Evolutionary conservation across 169 alveolate species (phyloP).

Genomic region (Plasmodium blacklocki): DNA sequence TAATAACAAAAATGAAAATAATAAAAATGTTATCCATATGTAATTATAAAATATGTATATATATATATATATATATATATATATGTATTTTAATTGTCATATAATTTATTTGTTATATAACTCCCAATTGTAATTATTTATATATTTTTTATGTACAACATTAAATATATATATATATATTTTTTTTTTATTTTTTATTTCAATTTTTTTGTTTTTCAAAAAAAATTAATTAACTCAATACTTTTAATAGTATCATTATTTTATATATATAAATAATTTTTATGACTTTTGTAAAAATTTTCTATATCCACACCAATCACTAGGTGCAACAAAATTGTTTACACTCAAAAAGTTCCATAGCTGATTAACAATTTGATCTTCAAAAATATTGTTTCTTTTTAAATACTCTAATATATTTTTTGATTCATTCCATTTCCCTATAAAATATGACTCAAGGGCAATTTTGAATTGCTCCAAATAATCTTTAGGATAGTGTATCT

Average conservation of each 20-base stretch:
- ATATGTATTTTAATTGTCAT: not conserved
- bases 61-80: not conserved
- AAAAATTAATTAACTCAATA: not conserved
- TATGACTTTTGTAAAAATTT: constrained; percentile 87
- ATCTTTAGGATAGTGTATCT: constrained; percentile 84
- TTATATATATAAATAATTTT: not conserved
- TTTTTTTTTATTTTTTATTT: not conserved
- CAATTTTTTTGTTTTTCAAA: constrained; percentile 1
- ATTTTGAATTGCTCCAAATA: constrained; percentile 83
- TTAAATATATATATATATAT: constrained; percentile 1
- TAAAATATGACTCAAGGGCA: constrained; percentile 85
- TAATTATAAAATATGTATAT: too few species aligned
- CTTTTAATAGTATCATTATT: not conserved
- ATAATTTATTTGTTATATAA: not conserved
- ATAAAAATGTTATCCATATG: too few species aligned
- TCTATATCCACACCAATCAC: constrained; percentile 93
- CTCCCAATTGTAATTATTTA: not conserved
- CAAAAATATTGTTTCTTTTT: constrained; percentile 87
- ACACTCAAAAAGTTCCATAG: constrained; percentile 85
- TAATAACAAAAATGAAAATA: too few species aligned
- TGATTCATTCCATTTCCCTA: constrained; percentile 89
- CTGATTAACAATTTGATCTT: constrained; percentile 76
- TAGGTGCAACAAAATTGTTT: constrained; percentile 84
- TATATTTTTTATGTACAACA: not conserved
- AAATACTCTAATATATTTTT: constrained; percentile 78